phyloP scores from a whole-genome alignment of 768 basidiomycete species.

The Suillus placidus region DNA sequence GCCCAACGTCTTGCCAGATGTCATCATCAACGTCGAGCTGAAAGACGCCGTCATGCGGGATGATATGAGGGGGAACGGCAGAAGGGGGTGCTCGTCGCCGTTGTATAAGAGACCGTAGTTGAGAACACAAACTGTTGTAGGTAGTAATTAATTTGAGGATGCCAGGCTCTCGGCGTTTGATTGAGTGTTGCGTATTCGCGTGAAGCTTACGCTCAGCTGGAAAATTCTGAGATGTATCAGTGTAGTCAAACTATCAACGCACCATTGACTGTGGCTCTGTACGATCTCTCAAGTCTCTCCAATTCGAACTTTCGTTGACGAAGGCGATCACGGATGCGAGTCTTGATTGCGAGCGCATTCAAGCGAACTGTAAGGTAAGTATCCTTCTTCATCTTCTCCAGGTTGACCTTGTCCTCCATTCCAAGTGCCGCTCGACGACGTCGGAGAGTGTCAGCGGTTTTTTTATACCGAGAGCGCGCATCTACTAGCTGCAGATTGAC shows the following conservation, averaged over 20 bases:
- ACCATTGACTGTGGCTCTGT: slow-evolving; percentile 9
- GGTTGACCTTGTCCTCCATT: background rate
- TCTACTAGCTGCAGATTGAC: background rate
- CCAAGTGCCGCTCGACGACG: slow-evolving; percentile 11
- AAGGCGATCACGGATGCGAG: slow-evolving; percentile 7
- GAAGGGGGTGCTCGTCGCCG: background rate
- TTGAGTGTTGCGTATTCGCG: slow-evolving; percentile 27
- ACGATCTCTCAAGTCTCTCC: slow-evolving; percentile 23
- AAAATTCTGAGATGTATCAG: slow-evolving; percentile 6
- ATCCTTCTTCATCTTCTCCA: slow-evolving; percentile 12
- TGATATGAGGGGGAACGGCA: background rate
- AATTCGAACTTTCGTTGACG: slow-evolving; percentile 32
- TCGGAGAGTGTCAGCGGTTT: slow-evolving; percentile 15
- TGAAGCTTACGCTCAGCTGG: slow-evolving; percentile 28
- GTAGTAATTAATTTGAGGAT: background rate
- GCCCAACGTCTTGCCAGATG: background rate
- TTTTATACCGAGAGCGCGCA: background rate
- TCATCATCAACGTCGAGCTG: background rate
- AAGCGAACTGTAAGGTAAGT: slow-evolving; percentile 18
- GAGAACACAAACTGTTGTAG: background rate
- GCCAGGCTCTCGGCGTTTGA: slow-evolving; percentile 25
- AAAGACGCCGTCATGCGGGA: background rate
- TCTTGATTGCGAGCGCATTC: background rate
- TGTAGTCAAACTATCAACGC: background rate
- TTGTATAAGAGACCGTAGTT: background rate